Base-by-base conservation (phyloP, 805 yeast genomes). In the Ogataea siamensis region DNA sequence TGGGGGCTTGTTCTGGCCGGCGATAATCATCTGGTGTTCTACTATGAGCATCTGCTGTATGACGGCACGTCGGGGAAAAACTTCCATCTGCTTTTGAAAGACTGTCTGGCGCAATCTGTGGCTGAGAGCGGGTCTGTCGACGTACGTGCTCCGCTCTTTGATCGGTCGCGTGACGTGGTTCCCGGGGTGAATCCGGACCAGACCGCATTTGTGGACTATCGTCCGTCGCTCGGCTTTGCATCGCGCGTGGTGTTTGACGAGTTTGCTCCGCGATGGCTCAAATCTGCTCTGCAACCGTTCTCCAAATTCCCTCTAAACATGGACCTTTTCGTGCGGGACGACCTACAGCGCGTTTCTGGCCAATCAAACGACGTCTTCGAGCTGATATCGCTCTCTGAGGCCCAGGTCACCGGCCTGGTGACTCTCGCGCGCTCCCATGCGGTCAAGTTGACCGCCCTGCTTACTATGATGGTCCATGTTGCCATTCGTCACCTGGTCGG, bases 61-160 rank as follows among this genome's bases (percentile, higher is more conserved):
- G 70, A 66, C 45, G 71, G 70, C 3, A 51, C 51, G 11, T 51
- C 65, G 11, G 66, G 63, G 2, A 38, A 41, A 12, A 47, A 45
- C 29, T 61, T 66, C 43, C 66, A 41, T 21, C 7, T 37, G 2
- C 28, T 41, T 21, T 32, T 49, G 20, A 27, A 56, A 29, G 44
- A 50, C 8, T 51, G 54, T 18, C 45, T 63, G 21, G 30, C 49
- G 10, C 29, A 41, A 14, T 51, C 49, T 25, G 28, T 51, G n/a
- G 22, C 40, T 12, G 27, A 30, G 4, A 17, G 13, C 14, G 24
- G 5, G 9, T 8, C 19, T 3, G 24, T 25, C 16, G 30, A 36
- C n/a, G 13, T 25, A 2, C 32, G 21, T 3, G 24, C 26, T 3
- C 23, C 29, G 12, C 23, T 43, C 5, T 40, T 43, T 15, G 39